These are phyloP conservation scores for Ceratobasidium sp. DNA, from an alignment of 1,284 basidiomycete species.

Conservation along the genomic window DNA sequence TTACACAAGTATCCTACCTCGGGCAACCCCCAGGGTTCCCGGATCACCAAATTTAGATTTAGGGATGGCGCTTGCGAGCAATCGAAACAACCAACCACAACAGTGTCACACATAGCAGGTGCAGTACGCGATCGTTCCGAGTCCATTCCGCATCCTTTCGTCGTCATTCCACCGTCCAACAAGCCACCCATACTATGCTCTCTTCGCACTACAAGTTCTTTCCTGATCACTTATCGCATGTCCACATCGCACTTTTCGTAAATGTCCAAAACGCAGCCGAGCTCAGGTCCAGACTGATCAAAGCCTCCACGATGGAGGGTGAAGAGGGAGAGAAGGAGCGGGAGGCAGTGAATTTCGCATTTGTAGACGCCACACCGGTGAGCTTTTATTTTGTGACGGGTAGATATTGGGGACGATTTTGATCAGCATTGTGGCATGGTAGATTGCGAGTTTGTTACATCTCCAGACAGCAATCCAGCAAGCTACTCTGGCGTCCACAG, in stretches of 20 bases:
- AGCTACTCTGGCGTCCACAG: constrained; percentile 72
- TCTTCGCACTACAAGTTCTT: constrained; percentile 39
- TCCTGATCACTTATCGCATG: constrained; percentile 44
- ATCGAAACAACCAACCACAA: no score
- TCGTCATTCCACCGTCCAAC: no score
- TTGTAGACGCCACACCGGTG: constrained; percentile 74
- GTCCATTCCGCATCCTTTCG: no score
- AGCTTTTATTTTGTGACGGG: constrained; percentile 44
- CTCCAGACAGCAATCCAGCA: constrained; percentile 82
- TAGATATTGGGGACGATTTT: not conserved
- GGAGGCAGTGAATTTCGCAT: constrained; percentile 82
- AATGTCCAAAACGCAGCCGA: constrained; percentile 67
- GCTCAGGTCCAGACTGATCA: constrained; percentile 69
- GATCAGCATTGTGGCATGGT: not conserved
- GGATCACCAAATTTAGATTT: no score
- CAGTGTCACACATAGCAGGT: no score
- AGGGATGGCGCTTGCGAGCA: no score
- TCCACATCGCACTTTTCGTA: constrained; percentile 72
- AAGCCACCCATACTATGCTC: not conserved
- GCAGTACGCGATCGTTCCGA: no score
- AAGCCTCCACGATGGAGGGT: constrained; percentile 60
- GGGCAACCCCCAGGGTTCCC: no score
- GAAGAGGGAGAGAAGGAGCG: constrained; percentile 71
- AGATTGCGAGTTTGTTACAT: constrained; percentile 79
- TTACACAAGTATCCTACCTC: no score